Percentiles rank a stretch among this genome's conserved stretches.
Conservation (phyloP, 2,329 filamentous ascomycete genomes). For the Calcarisporium arbuscula region DNA sequence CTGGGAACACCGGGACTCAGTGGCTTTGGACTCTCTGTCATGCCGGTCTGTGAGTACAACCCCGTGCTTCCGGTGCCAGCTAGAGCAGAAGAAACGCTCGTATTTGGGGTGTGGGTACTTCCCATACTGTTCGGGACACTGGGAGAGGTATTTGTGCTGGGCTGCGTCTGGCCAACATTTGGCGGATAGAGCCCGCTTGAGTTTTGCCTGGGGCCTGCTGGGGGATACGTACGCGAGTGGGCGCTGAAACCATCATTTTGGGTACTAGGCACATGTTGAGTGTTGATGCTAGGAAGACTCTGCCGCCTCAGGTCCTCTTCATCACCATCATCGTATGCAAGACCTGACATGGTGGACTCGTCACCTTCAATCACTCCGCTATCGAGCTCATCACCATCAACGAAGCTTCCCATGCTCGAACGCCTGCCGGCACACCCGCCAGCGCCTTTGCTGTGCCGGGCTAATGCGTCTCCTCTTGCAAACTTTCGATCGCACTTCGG, state of each 20-base stretch:
- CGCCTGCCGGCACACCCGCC: constrained; percentile 91
- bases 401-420: constrained; percentile 78
- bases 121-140: constrained; percentile 37
- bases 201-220: constrained; percentile 49
- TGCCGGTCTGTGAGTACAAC: constrained; percentile 64
- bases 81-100: constrained; percentile 43
- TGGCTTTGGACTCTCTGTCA: constrained; percentile 85
- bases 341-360: constrained; percentile 50
- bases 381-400: constrained; percentile 67
- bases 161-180: constrained; percentile 48
- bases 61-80: constrained; percentile 41
- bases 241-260: constrained; percentile 43
- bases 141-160: constrained; percentile 49
- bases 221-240: constrained; percentile 75
- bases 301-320: constrained; percentile 59
- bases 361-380: constrained; percentile 43
- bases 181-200: constrained; percentile 57
- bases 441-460: constrained; percentile 90
- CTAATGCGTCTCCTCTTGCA: constrained; percentile 88
- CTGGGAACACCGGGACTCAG: constrained; percentile 59
- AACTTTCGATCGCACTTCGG: constrained; percentile 93
- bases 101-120: constrained; percentile 39
- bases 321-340: constrained; percentile 50
- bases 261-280: constrained; percentile 56
- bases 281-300: constrained; percentile 70